Evolutionary conservation across 345 rosid genomes (phyloP).

Genomic region (Arabis alpina): DNA sequence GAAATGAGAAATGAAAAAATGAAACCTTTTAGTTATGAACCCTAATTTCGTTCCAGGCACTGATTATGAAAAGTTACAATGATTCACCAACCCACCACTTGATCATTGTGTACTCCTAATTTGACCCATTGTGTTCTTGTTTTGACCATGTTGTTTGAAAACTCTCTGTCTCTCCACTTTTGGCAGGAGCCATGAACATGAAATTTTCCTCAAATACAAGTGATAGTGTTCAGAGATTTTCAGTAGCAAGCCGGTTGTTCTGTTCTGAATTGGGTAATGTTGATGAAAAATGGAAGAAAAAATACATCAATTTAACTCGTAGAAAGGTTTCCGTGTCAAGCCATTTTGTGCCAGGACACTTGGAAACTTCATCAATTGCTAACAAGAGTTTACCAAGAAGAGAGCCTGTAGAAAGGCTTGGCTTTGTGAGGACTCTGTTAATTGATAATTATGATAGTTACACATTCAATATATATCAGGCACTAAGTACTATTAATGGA

Average conservation of each 20-base stretch:
- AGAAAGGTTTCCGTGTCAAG: constrained; percentile 46
- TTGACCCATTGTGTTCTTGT: no score
- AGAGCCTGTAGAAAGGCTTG: constrained; percentile 56
- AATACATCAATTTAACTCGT: constrained; percentile 34
- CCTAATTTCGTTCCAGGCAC: constrained; percentile 12
- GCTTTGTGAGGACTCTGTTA: constrained; percentile 78
- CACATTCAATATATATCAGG: constrained; percentile 89
- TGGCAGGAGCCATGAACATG: constrained; percentile 47
- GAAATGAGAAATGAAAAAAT: neutral
- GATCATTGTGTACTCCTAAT: no score
- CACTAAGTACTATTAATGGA: constrained; percentile 82
- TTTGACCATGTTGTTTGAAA: neutral
- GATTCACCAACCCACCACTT: no score
- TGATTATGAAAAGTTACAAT: no score
- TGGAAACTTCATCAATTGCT: constrained; percentile 54
- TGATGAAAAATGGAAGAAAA: constrained; percentile 41
- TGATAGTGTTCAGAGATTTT: constrained; percentile 43
- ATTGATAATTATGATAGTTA: constrained; percentile 97
- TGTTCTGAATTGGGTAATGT: constrained; percentile 42
- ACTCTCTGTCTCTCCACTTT: constrained; percentile 9
- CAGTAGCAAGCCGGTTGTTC: constrained; percentile 24
- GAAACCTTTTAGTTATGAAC: neutral
- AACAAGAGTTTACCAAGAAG: constrained; percentile 47
- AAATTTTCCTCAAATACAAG: constrained; percentile 38
- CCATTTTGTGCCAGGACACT: constrained; percentile 53